A percentile compares a stretch with the other conserved stretches of the same genome.
Conservation (phyloP, 441 rosid genomes). For the Sinapis alba region DNA sequence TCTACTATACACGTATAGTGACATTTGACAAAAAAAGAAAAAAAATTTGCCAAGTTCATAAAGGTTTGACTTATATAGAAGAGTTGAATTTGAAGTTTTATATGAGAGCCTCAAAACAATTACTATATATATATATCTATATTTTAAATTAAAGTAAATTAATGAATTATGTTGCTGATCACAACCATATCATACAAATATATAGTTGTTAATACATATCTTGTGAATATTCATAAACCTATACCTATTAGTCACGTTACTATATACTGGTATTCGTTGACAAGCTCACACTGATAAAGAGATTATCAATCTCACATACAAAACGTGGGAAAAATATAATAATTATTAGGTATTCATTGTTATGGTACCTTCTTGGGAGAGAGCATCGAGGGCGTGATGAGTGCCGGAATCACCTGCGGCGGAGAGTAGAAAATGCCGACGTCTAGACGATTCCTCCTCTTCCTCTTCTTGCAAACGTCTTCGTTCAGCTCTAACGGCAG, state of each 20-base stretch:
- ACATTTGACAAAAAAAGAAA: not conserved
- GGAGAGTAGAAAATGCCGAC: constrained; percentile 47
- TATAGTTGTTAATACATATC: not conserved
- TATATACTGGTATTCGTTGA: not conserved
- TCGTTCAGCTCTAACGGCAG: constrained; percentile 91
- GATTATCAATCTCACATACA: not conserved
- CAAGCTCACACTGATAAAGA: not conserved
- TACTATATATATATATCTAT: not conserved
- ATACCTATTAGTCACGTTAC: not conserved
- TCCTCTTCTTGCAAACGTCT: constrained; percentile 59
- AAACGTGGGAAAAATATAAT: not conserved
- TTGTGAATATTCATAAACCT: not conserved
- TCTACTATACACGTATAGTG: constrained; percentile 2
- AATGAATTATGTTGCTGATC: not conserved
- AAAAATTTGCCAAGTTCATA: not conserved
- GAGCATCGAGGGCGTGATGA: constrained; percentile 68
- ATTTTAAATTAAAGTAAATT: no score
- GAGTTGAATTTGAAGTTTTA: not conserved
- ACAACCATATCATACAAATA: not conserved
- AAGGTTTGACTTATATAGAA: not conserved
- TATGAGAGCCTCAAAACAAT: not conserved
- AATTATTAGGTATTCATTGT: not conserved
- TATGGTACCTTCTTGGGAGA: constrained; percentile 82
- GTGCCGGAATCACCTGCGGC: constrained; percentile 48
- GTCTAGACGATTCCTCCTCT: constrained; percentile 63